phyloP scores from a whole-genome alignment of 2,329 filamentous ascomycete genomes.

The Leptodontidium sp. region DNA sequence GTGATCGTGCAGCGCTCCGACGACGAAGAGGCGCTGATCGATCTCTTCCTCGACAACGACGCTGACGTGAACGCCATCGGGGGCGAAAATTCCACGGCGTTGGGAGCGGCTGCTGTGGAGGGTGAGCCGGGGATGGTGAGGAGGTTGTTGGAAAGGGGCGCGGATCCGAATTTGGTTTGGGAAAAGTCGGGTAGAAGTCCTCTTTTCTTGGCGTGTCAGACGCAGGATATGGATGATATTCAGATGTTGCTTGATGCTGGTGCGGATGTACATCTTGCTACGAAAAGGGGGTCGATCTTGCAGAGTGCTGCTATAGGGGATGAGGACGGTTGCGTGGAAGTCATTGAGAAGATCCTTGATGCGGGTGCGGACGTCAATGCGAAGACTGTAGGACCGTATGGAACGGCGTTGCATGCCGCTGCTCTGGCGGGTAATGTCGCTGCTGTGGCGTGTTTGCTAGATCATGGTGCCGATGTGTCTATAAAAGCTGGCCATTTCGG shows the following conservation, averaged over 20 bases:
- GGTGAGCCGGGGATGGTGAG: conserved; percentile 11
- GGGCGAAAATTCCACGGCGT: background rate
- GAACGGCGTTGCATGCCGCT: conserved; percentile 11
- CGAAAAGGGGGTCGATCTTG: background rate
- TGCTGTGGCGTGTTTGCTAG: background rate
- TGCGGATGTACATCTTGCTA: background rate
- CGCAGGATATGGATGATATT: background rate
- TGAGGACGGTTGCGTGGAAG: background rate
- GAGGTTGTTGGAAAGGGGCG: background rate
- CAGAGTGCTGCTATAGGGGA: conserved; percentile 1
- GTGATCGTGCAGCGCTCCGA: conserved; percentile 1
- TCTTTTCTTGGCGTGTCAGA: background rate
- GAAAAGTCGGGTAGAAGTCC: conserved; percentile 2
- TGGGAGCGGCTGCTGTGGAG: conserved; percentile 10
- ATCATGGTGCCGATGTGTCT: conserved; percentile 6
- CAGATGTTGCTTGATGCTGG: background rate
- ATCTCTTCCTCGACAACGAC: conserved; percentile 4
- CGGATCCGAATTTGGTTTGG: conserved; percentile 15
- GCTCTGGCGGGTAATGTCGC: background rate
- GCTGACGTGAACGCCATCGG: conserved; percentile 17
- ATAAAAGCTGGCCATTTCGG: background rate
- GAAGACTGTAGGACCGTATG: conserved; percentile 4
- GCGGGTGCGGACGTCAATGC: conserved; percentile 12
- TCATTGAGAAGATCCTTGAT: conserved; percentile 6
- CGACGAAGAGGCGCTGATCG: conserved; percentile 11